Percentiles rank a stretch among this genome's conserved stretches.
phyloP scores from a whole-genome alignment of 1,139 yeast species.

The Yamadazyma mexicana region DNA sequence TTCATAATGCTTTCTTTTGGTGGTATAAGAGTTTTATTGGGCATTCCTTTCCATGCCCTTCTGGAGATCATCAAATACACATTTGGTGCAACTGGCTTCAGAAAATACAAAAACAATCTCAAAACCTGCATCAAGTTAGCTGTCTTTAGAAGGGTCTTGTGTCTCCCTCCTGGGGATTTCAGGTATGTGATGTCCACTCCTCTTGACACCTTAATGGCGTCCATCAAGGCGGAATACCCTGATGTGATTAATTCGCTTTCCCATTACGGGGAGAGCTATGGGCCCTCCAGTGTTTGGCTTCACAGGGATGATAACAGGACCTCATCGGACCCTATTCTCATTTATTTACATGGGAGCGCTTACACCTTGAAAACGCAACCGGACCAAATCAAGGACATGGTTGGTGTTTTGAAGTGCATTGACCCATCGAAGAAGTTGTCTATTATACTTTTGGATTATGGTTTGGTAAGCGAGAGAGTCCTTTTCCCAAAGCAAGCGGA shows the following conservation, averaged over 20 bases:
- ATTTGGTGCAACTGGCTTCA: conserved; percentile 18
- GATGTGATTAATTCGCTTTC: conserved; percentile 17
- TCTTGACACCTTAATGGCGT: conserved; percentile 8
- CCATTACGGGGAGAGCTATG: conserved; percentile 35
- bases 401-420: conserved; percentile 30
- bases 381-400: conserved; percentile 31
- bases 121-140: conserved; percentile 20
- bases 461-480: conserved; percentile 32
- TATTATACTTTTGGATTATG: conserved; percentile 39
- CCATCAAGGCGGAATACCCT: background rate
- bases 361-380: conserved; percentile 36
- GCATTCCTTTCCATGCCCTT: too few species aligned
- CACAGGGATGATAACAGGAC: conserved; percentile 28
- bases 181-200: conserved; percentile 3
- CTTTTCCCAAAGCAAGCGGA: conserved; percentile 36
- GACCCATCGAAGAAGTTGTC: conserved; percentile 29
- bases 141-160: conserved; percentile 19
- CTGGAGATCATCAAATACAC: conserved; percentile 18
- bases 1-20: too few species aligned
- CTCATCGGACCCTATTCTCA: conserved; percentile 33
- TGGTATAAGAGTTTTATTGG: too few species aligned
- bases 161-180: conserved; percentile 18
- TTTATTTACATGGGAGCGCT: conserved; percentile 48
- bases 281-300: conserved; percentile 37
- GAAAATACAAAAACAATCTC: conserved; percentile 20